Base-by-base conservation (phyloP, 495 filamentous ascomycete species). In the Parachaetomium inaequale region DNA sequence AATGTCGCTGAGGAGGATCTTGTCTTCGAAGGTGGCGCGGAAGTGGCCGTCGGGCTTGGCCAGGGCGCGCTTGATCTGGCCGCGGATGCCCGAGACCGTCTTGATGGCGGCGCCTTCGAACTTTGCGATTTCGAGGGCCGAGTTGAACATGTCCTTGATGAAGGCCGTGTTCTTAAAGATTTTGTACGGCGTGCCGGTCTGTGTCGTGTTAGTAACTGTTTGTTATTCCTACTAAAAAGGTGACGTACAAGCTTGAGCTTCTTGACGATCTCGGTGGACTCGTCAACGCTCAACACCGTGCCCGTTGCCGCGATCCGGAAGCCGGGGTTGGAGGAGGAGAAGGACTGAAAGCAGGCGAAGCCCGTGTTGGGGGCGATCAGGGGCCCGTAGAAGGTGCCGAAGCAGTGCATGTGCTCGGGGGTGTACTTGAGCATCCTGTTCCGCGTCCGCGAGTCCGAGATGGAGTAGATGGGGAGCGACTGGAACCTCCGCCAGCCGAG, bases 131-230 rank as follows among this genome's bases (percentile, higher is more conserved):
- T 98, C 94, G 15, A 98, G 82, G 0, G 90, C 79, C 1, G 87
- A 87, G 68, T 84, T 92, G 81, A 98, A 98, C 94, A 98, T 98
- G 74, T 97, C 91, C 72, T 92, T 93, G 79, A 98, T 94, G 76
- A 98, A 98, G 19, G 94, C 92, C 0, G 94, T 98, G 77, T 98
- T 98, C 72, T 95, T 95, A 84, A 96, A 98, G 75, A 98, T 96
- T 79, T 98, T 98, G 78, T 91, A 93, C 7, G 94, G 91, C 29
- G 84, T 67, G 43, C 72, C 72, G 3, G 70, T 72, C 67, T 72
- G 60, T 45, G 11, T 14, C 32, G 23, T 3, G 25, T 68, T 50
- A 70, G 64, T 31, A 63, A 32, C 2, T 52, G 19, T 46, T 23
- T 17, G 42, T 6, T 10, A n/a, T 21, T 23, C 42, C 32, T 11